These are phyloP conservation scores for Corynascus novoguineensis DNA, from an alignment of 495 filamentous ascomycete species.

Conservation along the genomic window DNA sequence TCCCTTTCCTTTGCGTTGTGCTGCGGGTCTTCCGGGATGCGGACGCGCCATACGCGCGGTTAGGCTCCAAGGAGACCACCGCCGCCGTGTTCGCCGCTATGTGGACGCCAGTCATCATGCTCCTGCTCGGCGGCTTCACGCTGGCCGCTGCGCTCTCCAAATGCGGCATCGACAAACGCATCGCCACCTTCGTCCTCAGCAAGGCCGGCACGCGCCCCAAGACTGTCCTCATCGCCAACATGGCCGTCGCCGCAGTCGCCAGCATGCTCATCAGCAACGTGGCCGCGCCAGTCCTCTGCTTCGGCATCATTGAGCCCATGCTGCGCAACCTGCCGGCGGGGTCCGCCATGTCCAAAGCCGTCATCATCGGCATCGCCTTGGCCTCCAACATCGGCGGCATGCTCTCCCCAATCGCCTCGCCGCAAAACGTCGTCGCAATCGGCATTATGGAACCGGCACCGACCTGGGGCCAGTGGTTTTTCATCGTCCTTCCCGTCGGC, in stretches of 20 bases:
- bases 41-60: constrained; percentile 59
- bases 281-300: constrained; percentile 95
- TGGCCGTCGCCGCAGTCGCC: constrained; percentile 96
- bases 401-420: constrained; percentile 91
- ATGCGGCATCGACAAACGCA: constrained; percentile 93
- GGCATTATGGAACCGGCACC: constrained; percentile 89
- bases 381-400: constrained; percentile 94
- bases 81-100: constrained; percentile 84
- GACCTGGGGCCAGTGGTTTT: constrained; percentile 95
- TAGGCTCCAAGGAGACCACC: constrained; percentile 69
- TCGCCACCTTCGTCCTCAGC: constrained; percentile 94
- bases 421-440: constrained; percentile 94
- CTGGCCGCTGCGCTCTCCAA: constrained; percentile 94
- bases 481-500: constrained; percentile 88
- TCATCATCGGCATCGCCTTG: constrained; percentile 94
- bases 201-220: constrained; percentile 88
- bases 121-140: constrained; percentile 92
- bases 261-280: constrained; percentile 99
- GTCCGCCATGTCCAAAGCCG: constrained; percentile 86
- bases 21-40: constrained; percentile 78
- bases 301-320: constrained; percentile 94
- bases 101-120: constrained; percentile 99
- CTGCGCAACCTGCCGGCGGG: constrained; percentile 86
- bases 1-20: constrained; percentile 88
- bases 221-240: constrained; percentile 86